phyloP scores from a whole-genome alignment of 345 rosid genomes.

The Trapa bicornis region DNA sequence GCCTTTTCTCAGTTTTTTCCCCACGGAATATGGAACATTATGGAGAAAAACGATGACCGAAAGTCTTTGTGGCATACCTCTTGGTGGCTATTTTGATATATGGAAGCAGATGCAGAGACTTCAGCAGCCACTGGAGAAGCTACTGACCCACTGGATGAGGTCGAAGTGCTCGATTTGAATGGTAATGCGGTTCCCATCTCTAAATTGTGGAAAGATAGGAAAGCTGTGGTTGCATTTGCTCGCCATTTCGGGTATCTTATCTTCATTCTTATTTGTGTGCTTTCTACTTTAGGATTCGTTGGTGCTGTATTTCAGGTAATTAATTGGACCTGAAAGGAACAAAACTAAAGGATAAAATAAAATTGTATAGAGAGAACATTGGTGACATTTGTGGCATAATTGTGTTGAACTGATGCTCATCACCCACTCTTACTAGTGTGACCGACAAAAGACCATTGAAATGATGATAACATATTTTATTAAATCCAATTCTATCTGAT shows the following conservation, averaged over 20 bases:
- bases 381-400: too few relatives aligned
- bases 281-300: not conserved
- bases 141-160: conserved; percentile 32
- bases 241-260: conserved; percentile 76
- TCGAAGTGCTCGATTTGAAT: conserved; percentile 49
- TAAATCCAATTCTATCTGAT: too few relatives aligned
- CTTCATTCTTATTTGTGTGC: not conserved
- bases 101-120: conserved; percentile 11
- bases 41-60: not conserved
- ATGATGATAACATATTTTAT: too few relatives aligned
- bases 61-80: not conserved
- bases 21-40: not conserved
- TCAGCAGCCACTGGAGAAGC: conserved; percentile 23
- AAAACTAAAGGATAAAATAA: too few relatives aligned
- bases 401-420: too few relatives aligned
- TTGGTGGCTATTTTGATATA: not conserved
- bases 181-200: conserved; percentile 59
- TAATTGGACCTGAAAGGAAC: too few relatives aligned
- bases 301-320: too few relatives aligned
- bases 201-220: conserved; percentile 76
- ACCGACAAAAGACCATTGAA: too few relatives aligned
- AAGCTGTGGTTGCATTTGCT: conserved; percentile 76
- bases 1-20: conserved; percentile 6
- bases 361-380: too few relatives aligned
- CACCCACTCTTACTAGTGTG: too few relatives aligned